Evolutionary conservation across 1,284 basidiomycete genomes (phyloP).

Genomic region (Ustilago trichophora): DNA sequence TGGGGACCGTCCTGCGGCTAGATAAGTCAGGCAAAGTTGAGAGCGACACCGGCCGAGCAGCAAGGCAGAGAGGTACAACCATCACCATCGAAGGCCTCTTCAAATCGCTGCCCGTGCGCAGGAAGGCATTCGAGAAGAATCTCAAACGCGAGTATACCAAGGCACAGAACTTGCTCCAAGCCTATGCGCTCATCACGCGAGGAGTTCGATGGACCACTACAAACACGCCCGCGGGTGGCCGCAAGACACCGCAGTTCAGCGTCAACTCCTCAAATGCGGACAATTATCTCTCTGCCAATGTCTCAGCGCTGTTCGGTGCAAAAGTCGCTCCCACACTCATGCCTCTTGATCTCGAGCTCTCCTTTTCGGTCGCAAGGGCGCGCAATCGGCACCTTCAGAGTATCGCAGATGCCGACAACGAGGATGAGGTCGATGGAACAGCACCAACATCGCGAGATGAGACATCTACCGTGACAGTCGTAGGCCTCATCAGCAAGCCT

Average conservation of each 20-base stretch:
- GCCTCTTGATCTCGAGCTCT: slow-evolving; percentile 73
- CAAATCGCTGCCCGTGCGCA: slow-evolving; percentile 82
- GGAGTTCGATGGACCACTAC: slow-evolving; percentile 80
- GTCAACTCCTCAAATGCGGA: slow-evolving; percentile 75
- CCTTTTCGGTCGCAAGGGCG: slow-evolving; percentile 17
- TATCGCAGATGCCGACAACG: not conserved
- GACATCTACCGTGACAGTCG: slow-evolving; percentile 70
- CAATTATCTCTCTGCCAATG: slow-evolving; percentile 72
- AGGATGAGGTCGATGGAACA: not conserved
- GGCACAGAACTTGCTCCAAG: slow-evolving; percentile 80
- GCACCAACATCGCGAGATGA: slow-evolving; percentile 29
- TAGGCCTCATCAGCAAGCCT: slow-evolving; percentile 83
- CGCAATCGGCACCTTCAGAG: not conserved
- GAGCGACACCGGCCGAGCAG: slow-evolving; percentile 68
- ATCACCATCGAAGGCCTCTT: slow-evolving; percentile 81
- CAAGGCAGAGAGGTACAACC: slow-evolving; percentile 88
- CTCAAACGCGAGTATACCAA: slow-evolving; percentile 90
- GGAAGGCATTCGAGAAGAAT: slow-evolving; percentile 90
- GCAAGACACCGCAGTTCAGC: slow-evolving; percentile 77
- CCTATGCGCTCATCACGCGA: slow-evolving; percentile 81
- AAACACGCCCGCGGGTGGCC: slow-evolving; percentile 77
- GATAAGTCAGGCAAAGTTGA: slow-evolving; percentile 46
- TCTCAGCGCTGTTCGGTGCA: slow-evolving; percentile 83
- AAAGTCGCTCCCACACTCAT: slow-evolving; percentile 80
- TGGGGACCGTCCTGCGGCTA: slow-evolving; percentile 61